These are phyloP conservation scores for Anthostomella pinea DNA, from an alignment of 2,329 filamentous ascomycete genomes.

Conservation along the genomic window DNA sequence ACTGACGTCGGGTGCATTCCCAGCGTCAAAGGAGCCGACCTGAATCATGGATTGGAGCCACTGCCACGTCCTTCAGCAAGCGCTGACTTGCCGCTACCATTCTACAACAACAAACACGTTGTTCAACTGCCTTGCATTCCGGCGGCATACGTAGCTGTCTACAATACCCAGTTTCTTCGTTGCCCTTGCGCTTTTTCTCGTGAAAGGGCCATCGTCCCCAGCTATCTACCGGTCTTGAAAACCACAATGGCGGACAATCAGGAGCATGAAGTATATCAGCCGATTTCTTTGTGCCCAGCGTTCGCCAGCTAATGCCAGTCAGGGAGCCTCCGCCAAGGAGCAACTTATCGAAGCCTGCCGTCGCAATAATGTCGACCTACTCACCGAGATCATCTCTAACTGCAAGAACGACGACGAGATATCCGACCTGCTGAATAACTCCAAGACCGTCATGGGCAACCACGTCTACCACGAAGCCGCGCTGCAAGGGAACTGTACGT, in stretches of 20 bases:
- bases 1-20: too few species aligned
- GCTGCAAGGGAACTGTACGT: conserved; percentile 77
- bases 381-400: conserved; percentile 68
- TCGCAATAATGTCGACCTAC: conserved; percentile 84
- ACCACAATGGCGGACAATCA: conserved; percentile 30
- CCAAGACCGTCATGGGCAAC: conserved; percentile 82
- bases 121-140: not conserved
- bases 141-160: too few species aligned
- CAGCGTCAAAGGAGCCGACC: too few species aligned
- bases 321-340: conserved; percentile 85
- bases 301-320: conserved; percentile 12
- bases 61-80: conserved; percentile 18
- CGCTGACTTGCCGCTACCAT: not conserved
- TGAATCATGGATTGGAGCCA: too few species aligned
- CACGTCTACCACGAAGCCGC: conserved; percentile 89
- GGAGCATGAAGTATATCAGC: conserved; percentile 36
- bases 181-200: too few species aligned
- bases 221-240: conserved; percentile 15
- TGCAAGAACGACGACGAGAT: conserved; percentile 63
- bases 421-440: conserved; percentile 77
- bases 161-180: too few species aligned
- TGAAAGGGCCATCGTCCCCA: too few species aligned
- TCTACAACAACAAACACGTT: conserved; percentile 9
- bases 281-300: not conserved
- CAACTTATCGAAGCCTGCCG: conserved; percentile 89